phyloP scores from a whole-genome alignment of 495 filamentous ascomycete species.

The Choiromyces venosus region DNA sequence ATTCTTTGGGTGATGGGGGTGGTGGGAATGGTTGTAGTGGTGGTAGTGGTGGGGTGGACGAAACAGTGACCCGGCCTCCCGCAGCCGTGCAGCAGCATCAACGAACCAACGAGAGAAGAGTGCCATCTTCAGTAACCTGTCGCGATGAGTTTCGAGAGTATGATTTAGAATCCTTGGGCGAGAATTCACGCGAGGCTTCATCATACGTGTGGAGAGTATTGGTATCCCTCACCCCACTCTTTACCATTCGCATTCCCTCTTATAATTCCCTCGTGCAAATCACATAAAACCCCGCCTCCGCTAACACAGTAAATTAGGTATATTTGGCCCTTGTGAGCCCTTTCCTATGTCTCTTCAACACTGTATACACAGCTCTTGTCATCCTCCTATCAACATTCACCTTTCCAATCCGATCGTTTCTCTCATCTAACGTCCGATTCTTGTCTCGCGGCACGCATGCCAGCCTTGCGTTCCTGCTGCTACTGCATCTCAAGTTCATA shows the following conservation, averaged over 20 bases:
- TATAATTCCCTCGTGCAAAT: neutral
- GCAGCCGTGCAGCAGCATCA: slow-evolving; percentile 23
- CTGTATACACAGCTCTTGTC: slow-evolving; percentile 27
- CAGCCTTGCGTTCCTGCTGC: slow-evolving; percentile 23
- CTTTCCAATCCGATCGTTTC: slow-evolving; percentile 27
- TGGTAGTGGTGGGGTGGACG: slow-evolving; percentile 21
- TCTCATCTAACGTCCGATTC: slow-evolving; percentile 4
- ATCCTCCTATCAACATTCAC: slow-evolving; percentile 22
- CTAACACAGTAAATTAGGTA: slow-evolving; percentile 15
- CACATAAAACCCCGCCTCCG: neutral
- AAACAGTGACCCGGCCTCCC: slow-evolving; percentile 15
- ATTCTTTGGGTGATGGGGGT: neutral
- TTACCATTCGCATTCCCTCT: neutral
- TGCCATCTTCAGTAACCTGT: neutral
- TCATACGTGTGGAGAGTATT: slow-evolving; percentile 39
- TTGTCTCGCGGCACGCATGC: slow-evolving; percentile 8
- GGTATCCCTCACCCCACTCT: slow-evolving; percentile 21
- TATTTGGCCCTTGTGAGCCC: slow-evolving; percentile 36
- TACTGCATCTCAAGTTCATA: slow-evolving; percentile 32
- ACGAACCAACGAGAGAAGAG: slow-evolving; percentile 2
- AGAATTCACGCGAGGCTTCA: slow-evolving; percentile 26
- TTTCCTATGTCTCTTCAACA: slow-evolving; percentile 30
- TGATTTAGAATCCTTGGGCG: slow-evolving; percentile 7
- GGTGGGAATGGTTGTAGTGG: slow-evolving; percentile 7
- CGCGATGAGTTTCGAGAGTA: neutral